A percentile compares a stretch with the other conserved stretches of the same genome.
phyloP scores from a whole-genome alignment of 495 filamentous ascomycete genomes.

The Poronia punctata region DNA sequence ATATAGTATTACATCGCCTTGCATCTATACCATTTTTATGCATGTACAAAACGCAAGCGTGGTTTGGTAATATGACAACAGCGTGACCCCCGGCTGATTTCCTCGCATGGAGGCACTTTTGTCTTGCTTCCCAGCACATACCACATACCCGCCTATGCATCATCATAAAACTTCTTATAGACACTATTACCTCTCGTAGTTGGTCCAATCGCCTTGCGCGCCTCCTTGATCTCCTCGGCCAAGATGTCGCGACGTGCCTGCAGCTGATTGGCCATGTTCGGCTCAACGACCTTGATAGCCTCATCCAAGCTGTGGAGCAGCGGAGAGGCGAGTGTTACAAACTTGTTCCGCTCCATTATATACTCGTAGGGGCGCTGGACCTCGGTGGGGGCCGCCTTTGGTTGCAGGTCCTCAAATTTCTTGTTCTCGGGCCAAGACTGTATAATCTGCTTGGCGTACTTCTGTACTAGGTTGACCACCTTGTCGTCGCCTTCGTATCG shows the following conservation, averaged over 20 bases:
- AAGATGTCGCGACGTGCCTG: conserved; percentile 21
- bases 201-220: conserved; percentile 5
- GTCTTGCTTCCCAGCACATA: not conserved
- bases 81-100: not conserved
- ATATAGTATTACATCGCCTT: conserved; percentile 9
- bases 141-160: not conserved
- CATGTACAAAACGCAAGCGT: conserved; percentile 13
- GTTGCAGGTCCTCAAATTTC: conserved; percentile 27
- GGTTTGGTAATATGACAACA: conserved; percentile 10
- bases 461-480: conserved; percentile 19
- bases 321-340: conserved; percentile 21
- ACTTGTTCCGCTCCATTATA: conserved; percentile 18
- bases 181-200: conserved; percentile 6
- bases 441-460: conserved; percentile 30
- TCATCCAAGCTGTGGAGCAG: conserved; percentile 34
- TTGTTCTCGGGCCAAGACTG: conserved; percentile 28
- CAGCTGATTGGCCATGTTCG: conserved; percentile 26
- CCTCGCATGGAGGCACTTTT: not conserved
- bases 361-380: too few species aligned
- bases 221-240: conserved; percentile 17
- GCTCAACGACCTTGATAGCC: conserved; percentile 30
- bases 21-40: conserved; percentile 16
- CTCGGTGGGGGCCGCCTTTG: conserved; percentile 14
- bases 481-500: conserved; percentile 20
- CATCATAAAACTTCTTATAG: conserved; percentile 19